Evolutionary conservation across 2,329 filamentous ascomycete genomes (phyloP).

Genomic region (Thelonectria olida): DNA sequence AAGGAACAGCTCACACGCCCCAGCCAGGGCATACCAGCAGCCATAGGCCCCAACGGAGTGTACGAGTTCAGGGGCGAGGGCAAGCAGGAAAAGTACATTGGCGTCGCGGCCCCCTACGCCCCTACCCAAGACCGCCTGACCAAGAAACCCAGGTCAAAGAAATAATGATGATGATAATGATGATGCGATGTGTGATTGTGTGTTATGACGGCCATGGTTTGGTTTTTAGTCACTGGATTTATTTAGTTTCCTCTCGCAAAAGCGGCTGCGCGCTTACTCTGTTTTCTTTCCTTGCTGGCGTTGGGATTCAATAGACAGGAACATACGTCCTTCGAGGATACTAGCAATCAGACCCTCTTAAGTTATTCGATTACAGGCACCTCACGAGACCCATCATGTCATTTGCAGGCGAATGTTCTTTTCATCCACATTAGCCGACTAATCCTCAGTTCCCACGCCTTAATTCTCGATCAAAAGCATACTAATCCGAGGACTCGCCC

Average conservation of each 20-base stretch:
- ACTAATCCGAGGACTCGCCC: neutral
- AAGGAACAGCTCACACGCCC: constrained; percentile 78
- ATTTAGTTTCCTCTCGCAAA: neutral
- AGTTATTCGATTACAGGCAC: neutral
- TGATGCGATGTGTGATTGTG: constrained; percentile 10
- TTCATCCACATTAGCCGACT: neutral
- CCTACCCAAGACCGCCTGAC: constrained; percentile 61
- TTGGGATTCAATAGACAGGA: constrained; percentile 17
- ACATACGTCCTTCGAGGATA: constrained; percentile 7
- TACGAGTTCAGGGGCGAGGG: constrained; percentile 61
- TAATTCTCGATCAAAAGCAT: neutral
- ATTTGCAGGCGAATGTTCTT: neutral
- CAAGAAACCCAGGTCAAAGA: constrained; percentile 48
- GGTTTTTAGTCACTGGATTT: neutral
- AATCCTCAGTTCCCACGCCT: neutral
- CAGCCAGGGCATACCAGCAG: constrained; percentile 61
- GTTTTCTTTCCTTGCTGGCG: constrained; percentile 11
- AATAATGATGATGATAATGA: constrained; percentile 34
- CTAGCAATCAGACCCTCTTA: constrained; percentile 9
- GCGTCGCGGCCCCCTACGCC: constrained; percentile 66
- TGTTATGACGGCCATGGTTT: constrained; percentile 2
- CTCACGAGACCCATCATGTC: neutral
- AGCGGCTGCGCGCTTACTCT: neutral
- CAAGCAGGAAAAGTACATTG: constrained; percentile 56
- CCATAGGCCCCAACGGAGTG: constrained; percentile 52